Conservation (phyloP, 164 flowering plant genomes). For the Macadamia integrifolia region DNA sequence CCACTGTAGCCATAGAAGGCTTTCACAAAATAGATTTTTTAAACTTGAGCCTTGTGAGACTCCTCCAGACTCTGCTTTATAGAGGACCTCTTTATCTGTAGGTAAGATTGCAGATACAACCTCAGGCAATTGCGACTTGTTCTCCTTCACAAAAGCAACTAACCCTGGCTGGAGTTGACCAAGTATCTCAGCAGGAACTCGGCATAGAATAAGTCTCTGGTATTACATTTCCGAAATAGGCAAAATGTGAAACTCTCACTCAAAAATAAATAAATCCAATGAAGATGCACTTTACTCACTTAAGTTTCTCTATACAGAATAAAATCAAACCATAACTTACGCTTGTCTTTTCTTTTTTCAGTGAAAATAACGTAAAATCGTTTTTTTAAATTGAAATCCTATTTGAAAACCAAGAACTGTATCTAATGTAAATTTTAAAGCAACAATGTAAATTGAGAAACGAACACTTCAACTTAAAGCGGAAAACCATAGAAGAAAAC, state of each 20-base stretch:
- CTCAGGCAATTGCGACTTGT: slow-evolving; percentile 30
- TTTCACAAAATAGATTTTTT: slow-evolving; percentile 43
- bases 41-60: slow-evolving; percentile 14
- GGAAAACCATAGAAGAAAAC: background rate
- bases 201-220: slow-evolving; percentile 63
- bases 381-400: background rate
- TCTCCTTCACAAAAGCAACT: slow-evolving; percentile 45
- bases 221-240: slow-evolving; percentile 1
- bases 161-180: slow-evolving; percentile 38
- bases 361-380: no score
- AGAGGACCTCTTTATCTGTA: slow-evolving; percentile 38
- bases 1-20: slow-evolving; percentile 85
- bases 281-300: background rate
- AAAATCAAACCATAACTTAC: background rate
- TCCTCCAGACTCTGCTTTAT: slow-evolving; percentile 19
- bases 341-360: no score
- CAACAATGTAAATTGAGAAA: background rate
- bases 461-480: background rate
- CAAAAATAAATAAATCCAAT: background rate
- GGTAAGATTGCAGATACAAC: slow-evolving; percentile 65
- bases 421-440: background rate
- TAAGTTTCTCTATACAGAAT: background rate
- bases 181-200: slow-evolving; percentile 47
- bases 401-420: background rate
- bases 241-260: background rate